phyloP scores from a whole-genome alignment of 78 protist genomes.

The Reticulomyxa filosa region DNA sequence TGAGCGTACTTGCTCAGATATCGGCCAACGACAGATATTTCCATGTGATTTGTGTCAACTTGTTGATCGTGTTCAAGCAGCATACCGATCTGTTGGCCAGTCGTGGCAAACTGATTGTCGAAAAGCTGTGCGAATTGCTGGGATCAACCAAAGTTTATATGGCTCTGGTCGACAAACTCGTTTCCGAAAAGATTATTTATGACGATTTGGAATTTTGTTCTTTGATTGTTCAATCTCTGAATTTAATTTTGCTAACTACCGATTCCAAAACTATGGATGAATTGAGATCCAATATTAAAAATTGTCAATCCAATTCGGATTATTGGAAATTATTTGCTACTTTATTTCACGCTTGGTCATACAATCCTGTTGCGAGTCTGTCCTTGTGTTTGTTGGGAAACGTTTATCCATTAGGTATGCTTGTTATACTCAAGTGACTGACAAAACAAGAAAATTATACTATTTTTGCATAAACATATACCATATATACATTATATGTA shows the following conservation, averaged over 20 bases:
- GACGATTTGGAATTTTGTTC: no score
- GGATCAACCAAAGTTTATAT: no score
- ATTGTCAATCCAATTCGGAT: neutral
- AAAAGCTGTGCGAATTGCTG: no score
- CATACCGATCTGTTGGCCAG: neutral
- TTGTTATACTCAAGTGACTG: no score
- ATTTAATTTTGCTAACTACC: constrained; percentile 49
- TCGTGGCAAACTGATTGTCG: constrained; percentile 15
- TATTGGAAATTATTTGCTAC: neutral
- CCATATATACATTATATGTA: no score
- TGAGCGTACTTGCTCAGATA: no score
- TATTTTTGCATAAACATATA: no score
- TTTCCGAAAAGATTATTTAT: no score
- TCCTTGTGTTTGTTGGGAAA: constrained; percentile 43
- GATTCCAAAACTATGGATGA: constrained; percentile 23
- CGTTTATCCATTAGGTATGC: no score
- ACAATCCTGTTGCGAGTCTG: constrained; percentile 39
- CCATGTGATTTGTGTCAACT: neutral
- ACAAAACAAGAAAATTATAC: no score
- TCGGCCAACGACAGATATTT: constrained; percentile 3
- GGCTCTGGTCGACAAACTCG: no score
- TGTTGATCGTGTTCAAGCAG: neutral
- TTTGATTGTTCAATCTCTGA: constrained; percentile 46
- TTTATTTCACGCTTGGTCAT: constrained; percentile 36
- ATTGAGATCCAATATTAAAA: neutral